These are phyloP conservation scores for Trichoderma gracile DNA, from an alignment of 2,329 filamentous ascomycete genomes.

Conservation along the genomic window DNA sequence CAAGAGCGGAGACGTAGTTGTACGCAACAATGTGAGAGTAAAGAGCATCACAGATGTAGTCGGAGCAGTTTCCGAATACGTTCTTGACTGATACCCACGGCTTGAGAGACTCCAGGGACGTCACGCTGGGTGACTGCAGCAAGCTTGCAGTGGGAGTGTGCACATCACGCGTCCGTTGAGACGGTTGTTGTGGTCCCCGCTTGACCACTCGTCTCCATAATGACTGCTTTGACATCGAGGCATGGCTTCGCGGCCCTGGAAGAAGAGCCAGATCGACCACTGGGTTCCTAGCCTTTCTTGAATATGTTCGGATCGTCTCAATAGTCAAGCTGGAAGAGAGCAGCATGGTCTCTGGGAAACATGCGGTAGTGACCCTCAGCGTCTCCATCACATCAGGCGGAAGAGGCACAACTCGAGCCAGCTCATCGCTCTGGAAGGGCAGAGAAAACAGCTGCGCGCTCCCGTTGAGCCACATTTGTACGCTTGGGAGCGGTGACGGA, in stretches of 20 bases:
- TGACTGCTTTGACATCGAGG: conserved; percentile 33
- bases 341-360: conserved; percentile 62
- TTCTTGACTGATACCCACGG: conserved; percentile 51
- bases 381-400: conserved; percentile 57
- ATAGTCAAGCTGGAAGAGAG: conserved; percentile 56
- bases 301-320: conserved; percentile 59
- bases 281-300: conserved; percentile 53
- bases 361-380: conserved; percentile 54
- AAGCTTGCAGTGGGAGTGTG: conserved; percentile 19
- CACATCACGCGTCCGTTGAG: conserved; percentile 4
- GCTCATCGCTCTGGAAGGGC: conserved; percentile 38
- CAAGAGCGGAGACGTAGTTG: conserved; percentile 54
- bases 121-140: conserved; percentile 27
- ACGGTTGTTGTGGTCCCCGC: conserved; percentile 14
- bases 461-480: conserved; percentile 42
- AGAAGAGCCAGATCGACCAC: conserved; percentile 32
- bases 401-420: conserved; percentile 48
- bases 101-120: conserved; percentile 31
- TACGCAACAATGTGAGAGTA: conserved; percentile 61
- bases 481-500: conserved; percentile 39
- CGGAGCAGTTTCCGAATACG: conserved; percentile 54
- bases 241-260: conserved; percentile 27
- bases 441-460: conserved; percentile 36
- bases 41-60: conserved; percentile 59
- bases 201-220: conserved; percentile 42